Evolutionary conservation across 2,329 filamentous ascomycete species (phyloP), one percentile per base, ranked within the genome.

Genomic region (Ophiostoma perfectum): DNA sequence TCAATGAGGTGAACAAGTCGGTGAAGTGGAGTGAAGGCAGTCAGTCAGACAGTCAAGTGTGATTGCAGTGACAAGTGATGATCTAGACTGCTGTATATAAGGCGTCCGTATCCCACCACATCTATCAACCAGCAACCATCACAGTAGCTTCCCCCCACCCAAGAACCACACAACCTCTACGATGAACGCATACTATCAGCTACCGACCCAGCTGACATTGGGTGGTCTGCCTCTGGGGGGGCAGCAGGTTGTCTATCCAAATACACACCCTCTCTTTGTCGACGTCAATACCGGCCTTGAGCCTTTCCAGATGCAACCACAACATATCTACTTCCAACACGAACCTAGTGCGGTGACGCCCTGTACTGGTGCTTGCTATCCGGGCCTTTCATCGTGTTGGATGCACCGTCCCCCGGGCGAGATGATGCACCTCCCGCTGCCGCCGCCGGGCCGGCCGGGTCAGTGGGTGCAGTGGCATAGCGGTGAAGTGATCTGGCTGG

Each of bases 401-500:
- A 68, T 72, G 69, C 70, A 72, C 55, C 68, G 67, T 4, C 63
- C 66, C 0, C 45, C 69, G 0, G 67, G 65, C 5, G 65, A 69
- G 16, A 9, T 70, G 4, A 65, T 66, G 64, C 58, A 44, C 4
- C 44, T 72, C 16, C 55, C 65, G 4, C 64, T 65, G 11, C 70
- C 71, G 1, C 63, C 68, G 6, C 64, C 65, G 1, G 68, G 71
- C 0, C 64, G 71, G 1, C 70, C 68, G 0, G 68, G 68, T 1
- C 71, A 72, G 45, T 72, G 69, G 68, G 60, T 63, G 39, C 60
- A 63, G 60, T 63, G 60, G 60, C 60, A 63, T 4, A 85, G 75
- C 0, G 82, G 78, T 75, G 81, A 85, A 60, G 77, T 77, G 49
- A 85, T 82, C 82, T 86, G 85, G 74, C 80, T 84, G 16, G 80